phyloP scores from a whole-genome alignment of 257 asterid species.

The Nicotiana noctiflora region DNA sequence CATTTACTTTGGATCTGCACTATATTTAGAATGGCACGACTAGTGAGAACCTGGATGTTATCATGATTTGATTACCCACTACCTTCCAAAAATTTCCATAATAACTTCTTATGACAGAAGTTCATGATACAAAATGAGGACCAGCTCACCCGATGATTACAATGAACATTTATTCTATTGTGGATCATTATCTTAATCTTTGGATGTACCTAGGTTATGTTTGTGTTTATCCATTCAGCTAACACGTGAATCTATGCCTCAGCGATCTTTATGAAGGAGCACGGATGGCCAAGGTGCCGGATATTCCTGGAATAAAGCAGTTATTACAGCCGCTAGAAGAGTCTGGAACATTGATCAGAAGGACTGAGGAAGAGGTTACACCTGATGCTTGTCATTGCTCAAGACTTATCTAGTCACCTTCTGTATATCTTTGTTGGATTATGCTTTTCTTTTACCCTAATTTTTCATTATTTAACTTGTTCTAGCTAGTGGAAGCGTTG shows the following conservation, averaged over 20 bases:
- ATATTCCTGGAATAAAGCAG: conserved; percentile 65
- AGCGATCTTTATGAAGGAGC: conserved; percentile 98
- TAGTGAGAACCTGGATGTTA: background rate
- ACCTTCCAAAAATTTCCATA: conserved; percentile 4
- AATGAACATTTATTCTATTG: background rate
- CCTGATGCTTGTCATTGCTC: background rate
- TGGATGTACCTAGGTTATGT: background rate
- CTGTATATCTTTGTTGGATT: conserved; percentile 1
- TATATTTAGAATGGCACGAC: background rate
- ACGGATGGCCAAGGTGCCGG: conserved; percentile 66
- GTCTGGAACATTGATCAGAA: conserved; percentile 73
- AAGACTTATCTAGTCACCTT: background rate
- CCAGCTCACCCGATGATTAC: background rate
- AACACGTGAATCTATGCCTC: conserved; percentile 20
- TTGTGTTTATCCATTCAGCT: background rate
- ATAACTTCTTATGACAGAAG: background rate
- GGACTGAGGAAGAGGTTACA: conserved; percentile 79
- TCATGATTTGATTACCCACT: background rate
- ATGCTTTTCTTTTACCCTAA: background rate
- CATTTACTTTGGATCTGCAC: background rate
- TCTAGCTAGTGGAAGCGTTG: conserved; percentile 59
- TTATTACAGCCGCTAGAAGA: conserved; percentile 81
- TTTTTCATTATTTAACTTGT: conserved; percentile 7
- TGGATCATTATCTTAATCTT: background rate
- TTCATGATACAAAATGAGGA: background rate